Conservation (phyloP, 176 grass and related monocot genomes). For the Zizania latifolia region DNA sequence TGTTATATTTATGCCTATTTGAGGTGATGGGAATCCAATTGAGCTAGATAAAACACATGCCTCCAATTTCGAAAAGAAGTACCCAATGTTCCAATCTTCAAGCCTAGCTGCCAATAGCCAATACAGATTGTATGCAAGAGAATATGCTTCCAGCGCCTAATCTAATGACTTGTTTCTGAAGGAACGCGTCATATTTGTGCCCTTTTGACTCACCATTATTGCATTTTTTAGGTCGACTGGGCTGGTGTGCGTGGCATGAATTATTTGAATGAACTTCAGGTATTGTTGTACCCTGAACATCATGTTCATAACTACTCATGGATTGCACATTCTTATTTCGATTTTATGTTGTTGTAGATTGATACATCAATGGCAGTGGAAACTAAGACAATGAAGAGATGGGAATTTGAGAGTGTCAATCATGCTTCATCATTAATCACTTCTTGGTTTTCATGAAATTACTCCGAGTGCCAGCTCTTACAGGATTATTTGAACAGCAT, state of each 20-base stretch:
- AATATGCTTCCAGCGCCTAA: neutral
- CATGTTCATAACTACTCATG: neutral
- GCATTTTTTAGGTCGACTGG: conserved; percentile 92
- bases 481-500: conserved; percentile 61
- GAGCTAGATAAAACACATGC: too few species aligned
- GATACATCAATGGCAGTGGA: conserved; percentile 86
- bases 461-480: conserved; percentile 49
- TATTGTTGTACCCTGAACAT: conserved; percentile 25
- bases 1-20: too few species aligned
- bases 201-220: neutral
- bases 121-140: too few species aligned
- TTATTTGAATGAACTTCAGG: conserved; percentile 98
- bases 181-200: neutral
- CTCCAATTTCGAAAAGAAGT: too few species aligned
- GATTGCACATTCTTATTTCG: neutral
- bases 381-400: conserved; percentile 82
- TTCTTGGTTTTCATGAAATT: conserved; percentile 67
- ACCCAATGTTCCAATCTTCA: too few species aligned
- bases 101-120: too few species aligned
- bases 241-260: conserved; percentile 77
- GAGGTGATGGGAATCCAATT: too few species aligned
- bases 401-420: conserved; percentile 92
- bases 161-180: neutral
- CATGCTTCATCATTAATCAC: conserved; percentile 62
- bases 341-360: conserved; percentile 46